A percentile compares a stretch with the other conserved stretches of the same genome.
Evolutionary conservation across 139 green algal species (phyloP).

Genomic region (Edaphochlamys debaryana): DNA sequence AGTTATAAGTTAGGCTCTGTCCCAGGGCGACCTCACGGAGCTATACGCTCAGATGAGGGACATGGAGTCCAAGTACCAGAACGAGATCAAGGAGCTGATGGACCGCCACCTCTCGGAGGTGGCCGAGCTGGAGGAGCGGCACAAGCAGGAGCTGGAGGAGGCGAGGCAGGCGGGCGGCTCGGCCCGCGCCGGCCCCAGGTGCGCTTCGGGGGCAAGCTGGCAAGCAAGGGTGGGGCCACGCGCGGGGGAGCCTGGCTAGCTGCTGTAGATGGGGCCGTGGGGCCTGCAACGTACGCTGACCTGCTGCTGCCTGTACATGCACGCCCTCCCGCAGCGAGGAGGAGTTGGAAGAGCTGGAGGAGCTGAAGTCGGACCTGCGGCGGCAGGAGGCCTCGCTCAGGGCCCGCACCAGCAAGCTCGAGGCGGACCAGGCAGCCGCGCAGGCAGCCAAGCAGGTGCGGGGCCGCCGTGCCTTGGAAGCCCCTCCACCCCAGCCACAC

Average conservation of each 20-base stretch:
- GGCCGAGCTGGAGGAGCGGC: slow-evolving; percentile 41
- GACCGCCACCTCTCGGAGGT: slow-evolving; percentile 39
- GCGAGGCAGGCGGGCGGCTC: background rate
- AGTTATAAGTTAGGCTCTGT: slow-evolving; percentile 5
- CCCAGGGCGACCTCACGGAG: slow-evolving; percentile 25
- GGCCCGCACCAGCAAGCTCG: background rate
- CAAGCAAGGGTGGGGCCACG: too few species aligned
- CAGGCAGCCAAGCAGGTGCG: slow-evolving; percentile 4
- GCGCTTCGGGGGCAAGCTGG: too few species aligned
- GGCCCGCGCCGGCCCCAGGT: too few species aligned
- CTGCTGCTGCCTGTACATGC: too few species aligned
- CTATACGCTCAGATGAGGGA: slow-evolving; percentile 39
- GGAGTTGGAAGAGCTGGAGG: slow-evolving; percentile 17
- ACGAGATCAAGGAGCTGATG: slow-evolving; percentile 38
- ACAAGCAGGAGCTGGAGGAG: slow-evolving; percentile 14
- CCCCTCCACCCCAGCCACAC: too few species aligned
- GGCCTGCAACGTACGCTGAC: too few species aligned
- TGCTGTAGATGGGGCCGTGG: too few species aligned
- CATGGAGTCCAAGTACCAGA: slow-evolving; percentile 33
- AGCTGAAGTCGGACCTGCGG: background rate
- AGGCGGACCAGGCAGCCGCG: slow-evolving; percentile 23
- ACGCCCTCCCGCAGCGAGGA: too few species aligned
- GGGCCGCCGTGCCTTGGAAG: background rate
- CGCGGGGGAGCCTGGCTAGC: too few species aligned
- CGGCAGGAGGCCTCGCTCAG: slow-evolving; percentile 34